Percentiles rank a stretch among this genome's conserved stretches.
Evolutionary conservation across 2,329 filamentous ascomycete species (phyloP).

Genomic region (Pseudogymnoascus sp.): DNA sequence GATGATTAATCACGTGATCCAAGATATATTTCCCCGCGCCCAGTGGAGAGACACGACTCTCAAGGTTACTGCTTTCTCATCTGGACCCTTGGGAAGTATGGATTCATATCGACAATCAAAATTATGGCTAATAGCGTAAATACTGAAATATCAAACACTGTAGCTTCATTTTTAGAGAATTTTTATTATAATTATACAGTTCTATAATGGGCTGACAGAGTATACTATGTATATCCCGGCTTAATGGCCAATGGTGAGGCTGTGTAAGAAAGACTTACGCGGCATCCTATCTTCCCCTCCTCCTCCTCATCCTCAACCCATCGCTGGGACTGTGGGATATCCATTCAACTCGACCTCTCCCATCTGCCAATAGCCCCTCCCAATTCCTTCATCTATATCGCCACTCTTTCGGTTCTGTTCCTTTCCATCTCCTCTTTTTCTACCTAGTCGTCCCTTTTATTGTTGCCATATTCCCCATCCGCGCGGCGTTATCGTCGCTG

Average conservation of each 20-base stretch:
- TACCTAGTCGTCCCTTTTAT: not conserved
- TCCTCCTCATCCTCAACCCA: not conserved
- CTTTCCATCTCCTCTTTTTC: not conserved
- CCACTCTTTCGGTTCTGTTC: not conserved
- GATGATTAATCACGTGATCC: not conserved
- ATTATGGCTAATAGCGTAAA: not conserved
- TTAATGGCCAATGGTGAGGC: not conserved
- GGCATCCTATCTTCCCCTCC: not conserved
- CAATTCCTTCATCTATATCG: not conserved
- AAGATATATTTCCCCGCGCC: not conserved
- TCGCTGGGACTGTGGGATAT: not conserved
- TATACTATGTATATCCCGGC: not conserved
- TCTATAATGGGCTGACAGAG: not conserved
- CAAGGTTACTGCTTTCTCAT: not conserved
- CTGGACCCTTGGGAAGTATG: not conserved
- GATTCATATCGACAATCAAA: not conserved
- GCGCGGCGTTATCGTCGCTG: not conserved
- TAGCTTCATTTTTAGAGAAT: not conserved
- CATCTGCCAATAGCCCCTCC: not conserved
- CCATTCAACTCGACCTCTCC: not conserved
- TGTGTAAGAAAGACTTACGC: constrained; percentile 2
- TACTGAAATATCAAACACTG: not conserved
- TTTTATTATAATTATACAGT: not conserved
- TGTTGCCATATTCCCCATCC: not conserved
- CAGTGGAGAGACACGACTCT: not conserved